Evolutionary conservation across 352 stramenopile species (phyloP).

Genomic region (Phytophthora ohioensis): DNA sequence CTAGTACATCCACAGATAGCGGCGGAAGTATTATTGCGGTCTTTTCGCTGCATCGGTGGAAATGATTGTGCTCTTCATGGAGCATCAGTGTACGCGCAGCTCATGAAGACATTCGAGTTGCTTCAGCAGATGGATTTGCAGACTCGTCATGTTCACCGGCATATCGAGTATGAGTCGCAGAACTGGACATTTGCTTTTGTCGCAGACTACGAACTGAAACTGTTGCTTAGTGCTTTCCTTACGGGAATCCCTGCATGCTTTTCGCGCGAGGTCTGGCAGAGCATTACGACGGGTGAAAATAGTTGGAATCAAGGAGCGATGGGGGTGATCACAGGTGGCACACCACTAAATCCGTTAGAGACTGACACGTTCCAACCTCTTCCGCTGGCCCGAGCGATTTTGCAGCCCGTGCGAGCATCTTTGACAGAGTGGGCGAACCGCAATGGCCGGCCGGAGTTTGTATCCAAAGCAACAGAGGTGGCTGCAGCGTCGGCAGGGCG

Average conservation of each 20-base stretch:
- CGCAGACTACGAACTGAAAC: slow-evolving; percentile 83
- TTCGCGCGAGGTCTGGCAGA: slow-evolving; percentile 42
- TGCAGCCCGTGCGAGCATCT: slow-evolving; percentile 48
- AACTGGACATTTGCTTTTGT: slow-evolving; percentile 89
- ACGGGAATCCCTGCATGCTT: slow-evolving; percentile 69
- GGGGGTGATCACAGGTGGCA: slow-evolving; percentile 27
- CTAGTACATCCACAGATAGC: slow-evolving; percentile 75
- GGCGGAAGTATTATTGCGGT: slow-evolving; percentile 64
- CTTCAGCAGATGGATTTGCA: slow-evolving; percentile 89
- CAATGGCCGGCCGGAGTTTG: slow-evolving; percentile 50
- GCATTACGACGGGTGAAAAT: slow-evolving; percentile 25
- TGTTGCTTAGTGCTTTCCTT: slow-evolving; percentile 76
- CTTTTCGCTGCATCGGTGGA: slow-evolving; percentile 50
- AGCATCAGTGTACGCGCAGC: slow-evolving; percentile 59
- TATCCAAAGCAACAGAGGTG: slow-evolving; percentile 13
- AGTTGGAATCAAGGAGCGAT: slow-evolving; percentile 34
- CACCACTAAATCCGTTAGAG: slow-evolving; percentile 44
- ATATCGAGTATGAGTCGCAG: slow-evolving; percentile 88
- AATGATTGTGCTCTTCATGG: slow-evolving; percentile 38
- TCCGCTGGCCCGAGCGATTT: slow-evolving; percentile 52
- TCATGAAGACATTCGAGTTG: slow-evolving; percentile 68
- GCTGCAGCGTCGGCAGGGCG: slow-evolving; percentile 9
- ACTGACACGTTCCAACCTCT: slow-evolving; percentile 39
- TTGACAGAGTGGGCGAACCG: slow-evolving; percentile 45
- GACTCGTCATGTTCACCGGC: slow-evolving; percentile 63